Percentiles rank a stretch among this genome's conserved stretches.
These are phyloP conservation scores for Hansenula sp. DNA, from an alignment of 1,139 yeast genomes.

Conservation along the genomic window DNA sequence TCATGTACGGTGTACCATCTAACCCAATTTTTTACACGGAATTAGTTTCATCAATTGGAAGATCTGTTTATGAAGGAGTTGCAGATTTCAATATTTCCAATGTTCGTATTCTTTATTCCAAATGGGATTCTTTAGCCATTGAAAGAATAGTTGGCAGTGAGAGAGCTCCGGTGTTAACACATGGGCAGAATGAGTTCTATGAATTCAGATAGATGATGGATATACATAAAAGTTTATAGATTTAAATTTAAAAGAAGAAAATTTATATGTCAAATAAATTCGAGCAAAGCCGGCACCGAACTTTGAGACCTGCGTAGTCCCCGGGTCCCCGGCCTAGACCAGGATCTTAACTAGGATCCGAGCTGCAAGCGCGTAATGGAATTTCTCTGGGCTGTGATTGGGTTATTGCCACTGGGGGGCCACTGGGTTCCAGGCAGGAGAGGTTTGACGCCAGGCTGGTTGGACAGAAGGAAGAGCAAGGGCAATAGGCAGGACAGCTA, in stretches of 20 bases:
- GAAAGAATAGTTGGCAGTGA: constrained; percentile 86
- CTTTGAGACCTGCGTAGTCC: neutral
- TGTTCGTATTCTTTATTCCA: constrained; percentile 66
- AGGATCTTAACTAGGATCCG: constrained; percentile 4
- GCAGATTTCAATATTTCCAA: constrained; percentile 63
- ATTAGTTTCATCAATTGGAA: constrained; percentile 48
- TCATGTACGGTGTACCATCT: constrained; percentile 81
- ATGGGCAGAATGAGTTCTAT: constrained; percentile 66
- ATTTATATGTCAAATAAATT: constrained; percentile 1
- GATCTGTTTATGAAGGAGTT: constrained; percentile 34
- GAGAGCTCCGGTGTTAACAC: constrained; percentile 66
- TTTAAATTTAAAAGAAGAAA: too few relatives aligned
- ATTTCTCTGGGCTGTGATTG: neutral
- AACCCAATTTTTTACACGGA: constrained; percentile 85
- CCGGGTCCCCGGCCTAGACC: neutral
- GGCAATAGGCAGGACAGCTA: neutral
- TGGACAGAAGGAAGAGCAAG: neutral
- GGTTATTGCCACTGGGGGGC: neutral
- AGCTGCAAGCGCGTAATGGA: neutral
- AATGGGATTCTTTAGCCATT: constrained; percentile 75
- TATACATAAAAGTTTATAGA: too few relatives aligned
- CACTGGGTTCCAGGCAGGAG: too few relatives aligned
- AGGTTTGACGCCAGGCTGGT: too few relatives aligned
- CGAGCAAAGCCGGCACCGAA: neutral
- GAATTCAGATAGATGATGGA: constrained; percentile 70